Evolutionary conservation across 345 rosid species (phyloP).

Genomic region (Gossypium arboreum): DNA sequence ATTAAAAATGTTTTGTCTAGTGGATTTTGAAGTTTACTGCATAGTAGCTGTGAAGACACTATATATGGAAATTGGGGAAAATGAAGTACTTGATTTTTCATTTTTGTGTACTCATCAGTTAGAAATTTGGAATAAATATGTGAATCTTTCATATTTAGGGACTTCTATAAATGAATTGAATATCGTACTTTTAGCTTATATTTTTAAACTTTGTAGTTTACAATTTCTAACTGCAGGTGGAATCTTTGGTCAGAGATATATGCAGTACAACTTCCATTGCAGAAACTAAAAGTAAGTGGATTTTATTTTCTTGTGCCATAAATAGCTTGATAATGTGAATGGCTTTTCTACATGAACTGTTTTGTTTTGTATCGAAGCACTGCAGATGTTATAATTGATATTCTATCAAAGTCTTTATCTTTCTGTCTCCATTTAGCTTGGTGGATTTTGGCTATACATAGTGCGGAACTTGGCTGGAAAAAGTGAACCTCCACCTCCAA

Average conservation of each 20-base stretch:
- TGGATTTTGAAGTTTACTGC: neutral
- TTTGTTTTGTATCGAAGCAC: neutral
- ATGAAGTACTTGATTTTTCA: neutral
- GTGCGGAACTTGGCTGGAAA: conserved; percentile 42
- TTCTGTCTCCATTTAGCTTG: conserved; percentile 38
- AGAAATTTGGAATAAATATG: neutral
- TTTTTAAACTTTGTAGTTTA: conserved; percentile 4
- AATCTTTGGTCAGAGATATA: conserved; percentile 59
- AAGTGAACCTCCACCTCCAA: conserved; percentile 34
- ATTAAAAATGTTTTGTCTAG: neutral
- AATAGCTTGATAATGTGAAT: conserved; percentile 12
- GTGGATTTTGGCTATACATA: conserved; percentile 65
- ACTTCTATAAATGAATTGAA: neutral
- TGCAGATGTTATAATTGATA: neutral
- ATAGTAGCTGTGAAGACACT: neutral
- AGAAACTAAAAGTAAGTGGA: conserved; percentile 68
- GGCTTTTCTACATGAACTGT: conserved; percentile 1
- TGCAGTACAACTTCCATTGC: conserved; percentile 61
- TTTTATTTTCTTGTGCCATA: conserved; percentile 5
- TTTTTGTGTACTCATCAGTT: neutral
- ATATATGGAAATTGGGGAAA: neutral
- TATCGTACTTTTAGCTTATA: neutral
- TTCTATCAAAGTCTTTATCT: neutral
- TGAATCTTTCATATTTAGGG: neutral
- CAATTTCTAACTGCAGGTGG: conserved; percentile 43